Evolutionary conservation across 176 grass and related monocot species (phyloP), one percentile per base, ranked within the genome.

Genomic region (Carex cristatella): DNA sequence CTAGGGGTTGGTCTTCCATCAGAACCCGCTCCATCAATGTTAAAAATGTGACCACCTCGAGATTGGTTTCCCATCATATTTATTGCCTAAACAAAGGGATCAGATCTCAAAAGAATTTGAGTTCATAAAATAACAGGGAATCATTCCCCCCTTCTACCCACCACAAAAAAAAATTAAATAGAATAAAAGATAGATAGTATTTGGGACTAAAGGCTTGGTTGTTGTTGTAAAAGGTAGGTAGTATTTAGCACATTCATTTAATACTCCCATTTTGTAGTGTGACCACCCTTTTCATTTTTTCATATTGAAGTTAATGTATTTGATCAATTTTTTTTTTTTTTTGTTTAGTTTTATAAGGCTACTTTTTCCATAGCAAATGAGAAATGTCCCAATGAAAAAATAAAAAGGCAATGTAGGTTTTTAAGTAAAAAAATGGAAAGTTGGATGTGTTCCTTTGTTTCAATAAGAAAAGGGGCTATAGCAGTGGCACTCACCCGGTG

Each of bases 1-100:
- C 95, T 93, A 60, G 95, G 95, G 58, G 93, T 98, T 68, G 95
- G 95, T 74, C 95, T 98, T 88, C 93, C 95, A 91, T 98, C 95
- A 81, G 95, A 98, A 91, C 95, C 95, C 77, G 95, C 95, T 72
- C 95, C 95, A 88, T 98, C 95, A 83, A 98, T 94, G 70, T 98
- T 98, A 90, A 95, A 98, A 89, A 95, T 86, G 81, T 93, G 95
- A 61, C 95, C 95, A 83, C 95, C 95, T 88, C 89, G 91, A 86
- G 89, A 84, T 84, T 98, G 95, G 70, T 90, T 94, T 16, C 81
- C 32, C 95, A 98, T 98, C 95, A 98, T 93, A 84, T 98, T 98
- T 91, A 98, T 98, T 87, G 95, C 95, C 95, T 98, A 84, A 81
- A 33, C 27, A 77, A 77, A 15, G 49, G 30, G 5, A 78, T 2